A percentile compares a stretch with the other conserved stretches of the same genome.
These are phyloP conservation scores for Aspergillus sp. DNA, from an alignment of 2,329 filamentous ascomycete genomes.

Conservation along the genomic window DNA sequence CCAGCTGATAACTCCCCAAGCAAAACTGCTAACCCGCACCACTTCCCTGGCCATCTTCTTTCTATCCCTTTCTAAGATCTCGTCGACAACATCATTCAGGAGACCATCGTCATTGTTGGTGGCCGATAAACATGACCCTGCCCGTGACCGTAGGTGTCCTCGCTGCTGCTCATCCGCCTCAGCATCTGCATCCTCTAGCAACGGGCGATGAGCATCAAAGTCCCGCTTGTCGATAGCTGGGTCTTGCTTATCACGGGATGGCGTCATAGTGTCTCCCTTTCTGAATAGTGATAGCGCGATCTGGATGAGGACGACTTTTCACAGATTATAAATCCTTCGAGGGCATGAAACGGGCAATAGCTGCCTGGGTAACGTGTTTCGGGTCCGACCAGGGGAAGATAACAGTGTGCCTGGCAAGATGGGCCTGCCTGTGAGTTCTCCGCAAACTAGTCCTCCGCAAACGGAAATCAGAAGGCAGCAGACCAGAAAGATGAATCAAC, in stretches of 20 bases:
- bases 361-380: background rate
- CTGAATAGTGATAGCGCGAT: background rate
- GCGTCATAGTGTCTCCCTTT: slow-evolving; percentile 25
- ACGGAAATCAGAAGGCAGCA: background rate
- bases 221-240: slow-evolving; percentile 48
- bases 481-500: background rate
- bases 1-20: slow-evolving; percentile 63
- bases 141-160: slow-evolving; percentile 31
- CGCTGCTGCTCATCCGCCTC: slow-evolving; percentile 15
- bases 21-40: slow-evolving; percentile 58
- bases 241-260: slow-evolving; percentile 22
- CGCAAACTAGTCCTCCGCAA: background rate
- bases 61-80: slow-evolving; percentile 61
- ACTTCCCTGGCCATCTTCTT: slow-evolving; percentile 56
- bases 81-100: slow-evolving; percentile 62
- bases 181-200: slow-evolving; percentile 25
- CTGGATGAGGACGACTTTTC: background rate
- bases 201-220: slow-evolving; percentile 47
- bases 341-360: background rate
- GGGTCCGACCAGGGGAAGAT: background rate
- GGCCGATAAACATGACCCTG: slow-evolving; percentile 25
- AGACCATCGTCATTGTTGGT: slow-evolving; percentile 44
- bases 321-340: background rate
- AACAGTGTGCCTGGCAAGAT: background rate
- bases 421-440: background rate